Conservation (phyloP, 2,329 filamentous ascomycete species). For the Colletotrichum caudatum region DNA sequence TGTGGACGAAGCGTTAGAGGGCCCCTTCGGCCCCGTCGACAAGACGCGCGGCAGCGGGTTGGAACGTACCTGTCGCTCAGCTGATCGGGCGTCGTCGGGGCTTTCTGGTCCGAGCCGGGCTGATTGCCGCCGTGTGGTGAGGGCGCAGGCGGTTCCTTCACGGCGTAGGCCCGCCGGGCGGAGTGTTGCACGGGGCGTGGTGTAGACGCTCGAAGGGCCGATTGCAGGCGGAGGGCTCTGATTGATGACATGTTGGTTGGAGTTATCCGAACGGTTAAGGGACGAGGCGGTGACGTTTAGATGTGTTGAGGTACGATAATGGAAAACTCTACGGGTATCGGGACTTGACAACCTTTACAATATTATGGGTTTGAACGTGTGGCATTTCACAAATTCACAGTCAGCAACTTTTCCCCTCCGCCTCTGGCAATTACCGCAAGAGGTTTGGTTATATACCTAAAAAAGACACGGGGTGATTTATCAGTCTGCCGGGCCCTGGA, state of each 20-base stretch:
- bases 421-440: neutral
- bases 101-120: conserved; percentile 6
- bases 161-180: conserved; percentile 1
- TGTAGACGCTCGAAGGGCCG: conserved; percentile 4
- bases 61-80: conserved; percentile 10
- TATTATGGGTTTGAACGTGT: neutral
- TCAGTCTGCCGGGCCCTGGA: neutral
- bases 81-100: conserved; percentile 9
- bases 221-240: conserved; percentile 1
- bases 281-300: neutral
- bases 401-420: neutral
- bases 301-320: neutral
- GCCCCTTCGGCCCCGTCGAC: neutral
- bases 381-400: neutral
- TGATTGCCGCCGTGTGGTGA: conserved; percentile 9
- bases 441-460: neutral
- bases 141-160: neutral
- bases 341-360: neutral
- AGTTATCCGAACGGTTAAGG: neutral
- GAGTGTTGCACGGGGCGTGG: neutral
- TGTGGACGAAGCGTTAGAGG: neutral
- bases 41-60: neutral
- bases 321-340: neutral
- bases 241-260: conserved; percentile 6
- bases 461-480: neutral